Conservation (phyloP, 768 basidiomycete genomes). For the Russula olivacea region DNA sequence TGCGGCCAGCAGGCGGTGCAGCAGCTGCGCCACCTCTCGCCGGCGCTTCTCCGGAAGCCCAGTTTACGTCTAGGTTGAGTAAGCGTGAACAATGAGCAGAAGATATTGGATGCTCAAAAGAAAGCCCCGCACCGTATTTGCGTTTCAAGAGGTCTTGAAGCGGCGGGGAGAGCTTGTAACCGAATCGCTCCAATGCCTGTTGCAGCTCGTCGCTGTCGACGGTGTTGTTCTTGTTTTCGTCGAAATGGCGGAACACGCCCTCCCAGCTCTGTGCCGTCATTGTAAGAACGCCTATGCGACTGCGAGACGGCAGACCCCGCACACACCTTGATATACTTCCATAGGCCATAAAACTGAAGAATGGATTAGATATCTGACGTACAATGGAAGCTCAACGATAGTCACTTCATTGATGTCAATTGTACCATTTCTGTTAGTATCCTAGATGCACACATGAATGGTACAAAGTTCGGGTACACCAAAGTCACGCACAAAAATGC, state of each 20-base stretch:
- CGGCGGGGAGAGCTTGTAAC: conserved; percentile 67
- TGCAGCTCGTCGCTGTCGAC: conserved; percentile 67
- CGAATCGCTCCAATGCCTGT: conserved; percentile 68
- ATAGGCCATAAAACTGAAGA: conserved; percentile 60
- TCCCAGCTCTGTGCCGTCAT: conserved; percentile 61
- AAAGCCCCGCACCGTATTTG: conserved; percentile 59
- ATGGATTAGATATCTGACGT: conserved; percentile 14
- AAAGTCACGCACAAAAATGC: conserved; percentile 57
- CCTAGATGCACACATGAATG: conserved; percentile 32
- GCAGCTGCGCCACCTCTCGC: conserved; percentile 29
- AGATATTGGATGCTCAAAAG: background rate
- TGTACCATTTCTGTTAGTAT: conserved; percentile 68
- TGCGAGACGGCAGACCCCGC: background rate
- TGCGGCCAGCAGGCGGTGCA: conserved; percentile 24
- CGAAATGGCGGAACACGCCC: conserved; percentile 75
- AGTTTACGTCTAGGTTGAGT: conserved; percentile 39
- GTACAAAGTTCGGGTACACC: background rate
- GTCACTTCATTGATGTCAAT: conserved; percentile 72
- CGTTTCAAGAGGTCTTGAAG: conserved; percentile 62
- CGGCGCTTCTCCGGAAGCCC: conserved; percentile 32
- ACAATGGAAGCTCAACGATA: background rate
- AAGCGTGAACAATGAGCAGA: background rate
- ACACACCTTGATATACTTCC: conserved; percentile 69
- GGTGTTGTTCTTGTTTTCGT: conserved; percentile 73
- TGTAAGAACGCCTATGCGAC: background rate